Base-by-base conservation (phyloP, 495 filamentous ascomycete species). In the Aspergillus coremiiformis region DNA sequence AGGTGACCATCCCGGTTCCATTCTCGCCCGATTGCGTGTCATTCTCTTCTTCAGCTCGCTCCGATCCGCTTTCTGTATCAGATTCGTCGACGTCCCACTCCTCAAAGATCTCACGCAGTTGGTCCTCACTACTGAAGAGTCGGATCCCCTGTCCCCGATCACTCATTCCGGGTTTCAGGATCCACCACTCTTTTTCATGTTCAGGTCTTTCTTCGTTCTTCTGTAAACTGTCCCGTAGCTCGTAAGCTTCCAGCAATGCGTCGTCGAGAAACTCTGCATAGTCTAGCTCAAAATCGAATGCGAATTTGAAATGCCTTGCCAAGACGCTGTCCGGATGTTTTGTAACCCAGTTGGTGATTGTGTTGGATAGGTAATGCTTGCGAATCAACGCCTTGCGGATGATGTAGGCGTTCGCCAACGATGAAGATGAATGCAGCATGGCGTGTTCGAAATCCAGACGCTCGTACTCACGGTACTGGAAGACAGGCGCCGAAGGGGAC, bases 321-420 rank as follows among this genome's bases (percentile, higher is more conserved):
- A 98, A 74, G 2, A 82, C 65, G 15, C 83, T 87, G 29, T 77
- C 69, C 0, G 92, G 89, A 56, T 91, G 72, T 61, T 98, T 98
- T 17, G 84, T 78, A 11, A 86, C 70, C 85, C 90, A 95, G 56
- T 83, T 83, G 35, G 81, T 71, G 30, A 94, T 78, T 0, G 92
- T 96, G 14, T 83, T 81, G 5, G 83, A 79, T 3, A 98, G 77
- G 64, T 89, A 96, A 64, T 98, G 93, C 66, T 98, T 98, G 44
- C 93, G 81, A 60, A 96, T 96, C n/a, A 98, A 71, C 1, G 93
- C 93, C 77, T 96, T 97, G 59, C 93, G 90, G 66, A 96, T 91
- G 60, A 96, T 81, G 63, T 95, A 96, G 53, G 85, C 83, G 64
- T 93, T 95, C 29, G 80, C 73, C 5, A 90, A 77, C 37, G 74